Evolutionary conservation across 2,329 filamentous ascomycete genomes (phyloP), one percentile per base, ranked within the genome.

Genomic region (Aspergillus flavus): DNA sequence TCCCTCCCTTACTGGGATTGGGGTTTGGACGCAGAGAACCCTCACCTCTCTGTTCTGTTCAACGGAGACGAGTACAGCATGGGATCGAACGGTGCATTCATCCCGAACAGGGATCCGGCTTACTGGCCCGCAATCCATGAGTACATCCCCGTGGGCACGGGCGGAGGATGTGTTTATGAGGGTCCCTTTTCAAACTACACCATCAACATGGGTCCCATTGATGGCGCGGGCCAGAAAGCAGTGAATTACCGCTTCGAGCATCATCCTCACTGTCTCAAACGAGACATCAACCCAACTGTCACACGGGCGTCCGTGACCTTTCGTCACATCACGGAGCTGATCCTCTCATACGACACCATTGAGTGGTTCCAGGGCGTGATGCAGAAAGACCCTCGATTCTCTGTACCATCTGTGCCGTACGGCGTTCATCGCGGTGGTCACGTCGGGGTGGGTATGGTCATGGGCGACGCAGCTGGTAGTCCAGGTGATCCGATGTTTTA

Each of bases 401-500:
- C n/a, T 10, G 23, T 46, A 1, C 32, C 57, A 11, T 26, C n/a
- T 2, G 53, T 45, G 2, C 46, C 53, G 12, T 26, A 45, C 5
- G 60, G 63, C 3, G 54, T 56, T 1, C 63, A 64, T 32, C 43
- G 50, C 1, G 59, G 39, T 4, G 63, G 63, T 1, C 63, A 64
- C 57, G 43, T 58, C 0, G 45, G 57, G 2, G 26, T 62, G 6
- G 63, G 63, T 9, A 28, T 32, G 21, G 48, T 52, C 30, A 54
- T 62, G 57, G 57, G 50, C 9, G 63, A 64, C 34, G 48, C 59
- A 4, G 53, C 54, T 26, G 58, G 39, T 32, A 63, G 61, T 6
- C 58, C 64, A 2, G 57, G 46, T 6, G 64, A 65, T 26, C 61
- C 64, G 12, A 41, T 50, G 39, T 65, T 65, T 26, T 65, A 26